Percentiles rank a stretch among this genome's conserved stretches.
Conservation (phyloP, 2,329 filamentous ascomycete species). For the Coniochaeta sp. region DNA sequence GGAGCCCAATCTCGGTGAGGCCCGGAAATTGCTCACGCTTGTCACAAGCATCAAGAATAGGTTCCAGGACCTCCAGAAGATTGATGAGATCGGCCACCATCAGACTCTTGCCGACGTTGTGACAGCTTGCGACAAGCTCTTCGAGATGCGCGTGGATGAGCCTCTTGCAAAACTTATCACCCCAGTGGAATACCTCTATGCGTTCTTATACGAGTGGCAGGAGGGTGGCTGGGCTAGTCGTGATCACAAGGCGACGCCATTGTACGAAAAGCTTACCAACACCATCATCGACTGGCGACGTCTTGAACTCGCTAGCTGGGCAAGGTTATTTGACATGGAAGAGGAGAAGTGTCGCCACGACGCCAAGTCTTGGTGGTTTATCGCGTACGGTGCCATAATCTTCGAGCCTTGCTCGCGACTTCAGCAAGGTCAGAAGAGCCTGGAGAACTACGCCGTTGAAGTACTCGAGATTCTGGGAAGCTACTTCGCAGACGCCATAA, state of each 20-base stretch:
- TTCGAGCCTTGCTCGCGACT: slow-evolving; percentile 63
- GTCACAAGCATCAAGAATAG: slow-evolving; percentile 61
- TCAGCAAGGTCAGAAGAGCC: slow-evolving; percentile 45
- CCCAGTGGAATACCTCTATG: slow-evolving; percentile 80
- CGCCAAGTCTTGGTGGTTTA: slow-evolving; percentile 90
- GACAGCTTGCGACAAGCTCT: slow-evolving; percentile 62
- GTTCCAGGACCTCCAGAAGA: slow-evolving; percentile 62
- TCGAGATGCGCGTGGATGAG: slow-evolving; percentile 70
- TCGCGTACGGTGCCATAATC: slow-evolving; percentile 86
- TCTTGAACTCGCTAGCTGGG: slow-evolving; percentile 88
- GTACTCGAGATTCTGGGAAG: slow-evolving; percentile 69
- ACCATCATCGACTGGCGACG: slow-evolving; percentile 84
- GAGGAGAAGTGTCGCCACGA: slow-evolving; percentile 65
- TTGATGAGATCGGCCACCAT: slow-evolving; percentile 63
- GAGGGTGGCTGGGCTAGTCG: slow-evolving; percentile 75
- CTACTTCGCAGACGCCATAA: slow-evolving; percentile 71
- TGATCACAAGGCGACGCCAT: slow-evolving; percentile 58
- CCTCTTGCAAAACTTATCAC: slow-evolving; percentile 81
- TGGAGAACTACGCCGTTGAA: slow-evolving; percentile 56
- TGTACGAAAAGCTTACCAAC: slow-evolving; percentile 73
- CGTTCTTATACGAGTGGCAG: slow-evolving; percentile 88
- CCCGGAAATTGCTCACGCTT: slow-evolving; percentile 63
- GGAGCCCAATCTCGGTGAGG: slow-evolving; percentile 69
- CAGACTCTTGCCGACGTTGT: slow-evolving; percentile 74
- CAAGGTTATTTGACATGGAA: slow-evolving; percentile 79